These are phyloP conservation scores for Cyberlindnera euphorbiiphila DNA, from an alignment of 805 yeast species.

Conservation along the genomic window DNA sequence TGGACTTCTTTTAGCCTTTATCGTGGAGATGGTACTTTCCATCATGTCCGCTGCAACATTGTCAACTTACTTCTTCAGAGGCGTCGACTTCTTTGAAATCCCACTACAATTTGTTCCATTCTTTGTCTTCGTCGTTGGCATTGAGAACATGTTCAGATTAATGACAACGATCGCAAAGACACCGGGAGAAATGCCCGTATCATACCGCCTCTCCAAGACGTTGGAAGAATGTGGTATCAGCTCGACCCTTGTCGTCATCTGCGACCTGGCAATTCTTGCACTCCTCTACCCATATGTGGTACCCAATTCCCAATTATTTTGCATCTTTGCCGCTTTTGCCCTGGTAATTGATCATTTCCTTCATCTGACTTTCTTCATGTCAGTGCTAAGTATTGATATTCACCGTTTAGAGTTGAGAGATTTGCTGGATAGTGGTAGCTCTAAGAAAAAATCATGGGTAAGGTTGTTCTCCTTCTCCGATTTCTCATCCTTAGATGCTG, in stretches of 20 bases:
- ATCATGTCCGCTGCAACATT: slow-evolving; percentile 41
- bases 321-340: slow-evolving; percentile 44
- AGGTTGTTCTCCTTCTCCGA: slow-evolving; percentile 2
- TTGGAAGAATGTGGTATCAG: slow-evolving; percentile 34
- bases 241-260: slow-evolving; percentile 35
- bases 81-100: slow-evolving; percentile 33
- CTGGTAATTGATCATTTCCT: slow-evolving; percentile 56
- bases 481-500: slow-evolving; percentile 8
- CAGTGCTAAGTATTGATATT: slow-evolving; percentile 65
- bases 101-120: slow-evolving; percentile 41
- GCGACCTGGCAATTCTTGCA: slow-evolving; percentile 27
- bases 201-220: slow-evolving; percentile 35
- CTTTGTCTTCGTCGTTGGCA: slow-evolving; percentile 38
- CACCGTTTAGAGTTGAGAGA: slow-evolving; percentile 61
- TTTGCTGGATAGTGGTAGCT: slow-evolving; percentile 29
- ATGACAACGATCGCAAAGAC: slow-evolving; percentile 36
- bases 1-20: slow-evolving; percentile 43
- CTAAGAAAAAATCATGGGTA: slow-evolving; percentile 8
- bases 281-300: slow-evolving; percentile 30
- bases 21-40: slow-evolving; percentile 38
- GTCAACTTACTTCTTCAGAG: slow-evolving; percentile 34
- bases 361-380: slow-evolving; percentile 60
- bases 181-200: slow-evolving; percentile 40
- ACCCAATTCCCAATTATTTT: slow-evolving; percentile 36
- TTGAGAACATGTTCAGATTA: slow-evolving; percentile 47